A percentile compares a stretch with the other conserved stretches of the same genome.
Evolutionary conservation across 2,329 filamentous ascomycete genomes (phyloP).

Genomic region (Trichoderma koningiopsis): DNA sequence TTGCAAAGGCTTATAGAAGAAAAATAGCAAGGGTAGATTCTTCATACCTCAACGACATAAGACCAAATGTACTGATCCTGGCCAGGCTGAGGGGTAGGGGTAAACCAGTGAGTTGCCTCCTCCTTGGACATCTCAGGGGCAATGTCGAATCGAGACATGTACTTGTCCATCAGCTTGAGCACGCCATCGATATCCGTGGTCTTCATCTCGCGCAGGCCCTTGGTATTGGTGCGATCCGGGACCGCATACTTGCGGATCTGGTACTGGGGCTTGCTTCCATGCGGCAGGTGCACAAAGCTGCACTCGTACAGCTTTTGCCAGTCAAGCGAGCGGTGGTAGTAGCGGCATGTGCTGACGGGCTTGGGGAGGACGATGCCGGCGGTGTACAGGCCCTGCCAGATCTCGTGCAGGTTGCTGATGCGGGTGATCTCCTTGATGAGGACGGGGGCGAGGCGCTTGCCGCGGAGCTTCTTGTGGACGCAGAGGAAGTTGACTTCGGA

Average conservation of each 20-base stretch:
- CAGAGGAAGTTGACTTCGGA: slow-evolving; percentile 98
- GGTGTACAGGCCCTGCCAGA: slow-evolving; percentile 96
- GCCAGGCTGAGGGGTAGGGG: slow-evolving; percentile 62
- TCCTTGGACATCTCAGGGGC: slow-evolving; percentile 77
- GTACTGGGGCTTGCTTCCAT: slow-evolving; percentile 78
- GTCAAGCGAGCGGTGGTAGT: slow-evolving; percentile 91
- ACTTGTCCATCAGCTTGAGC: slow-evolving; percentile 71
- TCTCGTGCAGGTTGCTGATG: slow-evolving; percentile 79
- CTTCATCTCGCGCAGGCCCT: slow-evolving; percentile 79
- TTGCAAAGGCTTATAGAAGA: neutral
- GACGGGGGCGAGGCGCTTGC: slow-evolving; percentile 88
- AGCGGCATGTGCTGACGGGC: slow-evolving; percentile 88
- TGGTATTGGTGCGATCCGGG: slow-evolving; percentile 70
- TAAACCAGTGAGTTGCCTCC: slow-evolving; percentile 87
- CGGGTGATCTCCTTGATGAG: slow-evolving; percentile 98
- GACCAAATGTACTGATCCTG: slow-evolving; percentile 85
- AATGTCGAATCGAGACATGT: slow-evolving; percentile 79
- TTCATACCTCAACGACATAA: slow-evolving; percentile 80
- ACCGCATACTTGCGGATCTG: slow-evolving; percentile 87
- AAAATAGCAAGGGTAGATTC: neutral
- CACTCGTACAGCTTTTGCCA: slow-evolving; percentile 96
- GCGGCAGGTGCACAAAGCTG: slow-evolving; percentile 86
- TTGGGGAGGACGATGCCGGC: slow-evolving; percentile 88
- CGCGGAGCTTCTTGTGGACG: slow-evolving; percentile 95
- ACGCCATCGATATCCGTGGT: slow-evolving; percentile 76